Base-by-base conservation (phyloP, 805 yeast species). In the Clavispora phyllophila region DNA sequence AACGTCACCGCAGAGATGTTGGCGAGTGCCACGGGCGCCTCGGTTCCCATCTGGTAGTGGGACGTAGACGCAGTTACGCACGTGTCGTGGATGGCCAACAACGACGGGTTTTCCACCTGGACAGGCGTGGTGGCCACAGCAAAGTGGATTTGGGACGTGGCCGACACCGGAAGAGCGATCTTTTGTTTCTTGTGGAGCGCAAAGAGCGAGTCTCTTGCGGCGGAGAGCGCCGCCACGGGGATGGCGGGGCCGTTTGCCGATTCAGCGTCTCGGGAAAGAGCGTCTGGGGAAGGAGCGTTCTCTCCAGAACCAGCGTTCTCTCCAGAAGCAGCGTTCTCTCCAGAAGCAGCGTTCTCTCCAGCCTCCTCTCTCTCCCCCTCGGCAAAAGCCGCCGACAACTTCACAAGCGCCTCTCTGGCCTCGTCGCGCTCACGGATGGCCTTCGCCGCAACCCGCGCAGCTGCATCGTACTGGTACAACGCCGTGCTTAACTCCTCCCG, bases 381-480 rank as follows among this genome's bases (percentile, higher is more conserved):
- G 20, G 53, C 54, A 25, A 51, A 41, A 5, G 48, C 20, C 40
- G 46, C 60, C 1, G 81, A 66, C 42, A 87, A 62, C 41, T 76
- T 71, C 39, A 78, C 76, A 42, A 89, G 66, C 2, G 89, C 88
- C n/a, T 57, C 57, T 46, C 74, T 73, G 2, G 90, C 84, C 36
- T 81, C 86, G 47, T 87, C 95, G 32, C 89, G 67, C 53, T 90
- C 96, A 42, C 73, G 72, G n/a, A 83, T 67, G 1, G 87, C 79
- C 26, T 74, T 72, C 0, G 95, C 81, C 1, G 91, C 95, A 1
- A 90, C 96, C 43, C 90, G 69, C 3, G 85, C 81, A 2, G 96
- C 95, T 0, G 97, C 96, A 59, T 90, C 98, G 49, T 86, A 86
- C 55, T 82, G 84, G 55, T 88, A 90, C 32, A 89, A 65, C 0